Evolutionary conservation across 148 eudicot genomes (phyloP).

Genomic region (Dysphania ambrosioides): DNA sequence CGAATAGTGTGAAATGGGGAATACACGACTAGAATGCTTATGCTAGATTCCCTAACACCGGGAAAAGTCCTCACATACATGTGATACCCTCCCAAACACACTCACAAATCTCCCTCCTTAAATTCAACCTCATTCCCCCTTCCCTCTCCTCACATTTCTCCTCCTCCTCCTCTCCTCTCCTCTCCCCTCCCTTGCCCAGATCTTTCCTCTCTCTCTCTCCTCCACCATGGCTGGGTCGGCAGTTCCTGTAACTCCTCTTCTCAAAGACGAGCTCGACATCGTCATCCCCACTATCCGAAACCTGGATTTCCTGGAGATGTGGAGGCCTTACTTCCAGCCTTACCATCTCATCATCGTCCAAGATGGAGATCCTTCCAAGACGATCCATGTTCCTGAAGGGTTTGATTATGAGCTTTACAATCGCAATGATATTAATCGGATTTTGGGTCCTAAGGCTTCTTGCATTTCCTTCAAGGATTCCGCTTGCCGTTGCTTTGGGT

Average conservation of each 20-base stretch:
- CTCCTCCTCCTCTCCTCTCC: not conserved
- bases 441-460: conserved; percentile 70
- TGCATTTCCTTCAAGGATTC: conserved; percentile 91
- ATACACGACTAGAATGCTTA: not conserved
- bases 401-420: conserved; percentile 83
- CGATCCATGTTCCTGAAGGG: conserved; percentile 64
- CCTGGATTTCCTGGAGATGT: conserved; percentile 87
- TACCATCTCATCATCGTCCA: conserved; percentile 82
- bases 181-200: not conserved
- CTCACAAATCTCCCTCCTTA: not conserved
- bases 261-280: conserved; percentile 72
- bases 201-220: not conserved
- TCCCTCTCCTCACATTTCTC: not conserved
- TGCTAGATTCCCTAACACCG: conserved; percentile 10
- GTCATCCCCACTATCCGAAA: conserved; percentile 80
- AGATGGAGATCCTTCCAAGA: conserved; percentile 70
- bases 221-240: conserved; percentile 40
- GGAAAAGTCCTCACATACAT: conserved; percentile 23
- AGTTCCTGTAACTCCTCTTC: conserved; percentile 40
- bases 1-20: no score
- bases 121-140: conserved; percentile 10
- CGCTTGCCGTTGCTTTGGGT: conserved; percentile 82
- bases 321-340: conserved; percentile 72
- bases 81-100: conserved; percentile 12
- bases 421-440: conserved; percentile 67